Base-by-base conservation (phyloP, 371 early-diverging fungal genomes). In the Mortierella sp. region DNA sequence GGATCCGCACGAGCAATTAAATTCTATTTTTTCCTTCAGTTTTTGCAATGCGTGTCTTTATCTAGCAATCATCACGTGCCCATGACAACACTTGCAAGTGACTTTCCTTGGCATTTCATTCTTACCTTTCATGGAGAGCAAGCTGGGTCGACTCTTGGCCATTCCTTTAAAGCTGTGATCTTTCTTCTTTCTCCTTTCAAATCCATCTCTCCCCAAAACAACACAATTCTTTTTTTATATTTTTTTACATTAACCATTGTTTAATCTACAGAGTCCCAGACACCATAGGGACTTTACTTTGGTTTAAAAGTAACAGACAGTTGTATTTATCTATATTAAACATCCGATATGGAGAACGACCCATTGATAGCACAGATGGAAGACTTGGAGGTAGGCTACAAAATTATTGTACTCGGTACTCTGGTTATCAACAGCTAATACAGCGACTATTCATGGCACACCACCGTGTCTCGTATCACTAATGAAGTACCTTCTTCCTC, bases 281-380 rank as follows among this genome's bases (percentile, higher is more conserved):
- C 17, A 17, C 45, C 17, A 45, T 2, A 37, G 40, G 13, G 40
- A 45, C n/a, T n/a, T n/a, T n/a, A n/a, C n/a, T n/a, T n/a, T n/a
- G n/a, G n/a, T n/a, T n/a, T n/a, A n/a, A n/a, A n/a, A n/a, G n/a
- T n/a, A n/a, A n/a, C n/a, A n/a, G n/a, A n/a, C n/a, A n/a, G n/a
- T n/a, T n/a, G n/a, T n/a, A n/a, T n/a, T 13, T 45, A 45, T 45
- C 19, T 45, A 45, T 45, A 45, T 10, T 37, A 45, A 12, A 12
- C 45, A 12, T 13, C 19, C 13, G 29, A 31, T 22, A 77, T 77
- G 77, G 74, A 72, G 7, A 53, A 64, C 69, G 73, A 79, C 40
- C 61, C 79, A 1, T 55, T 79, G 55, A 55, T 79, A 19, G 79
- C 79, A n/a, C 79, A 79, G 42, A 79, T 79, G 79, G 79, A 79